phyloP scores from a whole-genome alignment of 768 basidiomycete genomes.

The Candolleomyces aberdarensis region DNA sequence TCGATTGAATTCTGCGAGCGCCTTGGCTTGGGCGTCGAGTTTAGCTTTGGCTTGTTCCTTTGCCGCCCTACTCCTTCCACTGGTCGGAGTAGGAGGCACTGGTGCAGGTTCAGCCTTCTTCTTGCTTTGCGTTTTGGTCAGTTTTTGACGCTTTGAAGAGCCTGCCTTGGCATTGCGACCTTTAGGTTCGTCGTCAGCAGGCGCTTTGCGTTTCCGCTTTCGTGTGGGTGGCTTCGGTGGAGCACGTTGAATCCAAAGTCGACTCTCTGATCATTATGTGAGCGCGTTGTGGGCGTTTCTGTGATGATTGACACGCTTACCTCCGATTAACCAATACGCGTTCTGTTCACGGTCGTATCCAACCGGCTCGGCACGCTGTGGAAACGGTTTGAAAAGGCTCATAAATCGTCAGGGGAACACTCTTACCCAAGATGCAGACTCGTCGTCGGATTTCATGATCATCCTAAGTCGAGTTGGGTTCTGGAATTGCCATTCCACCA shows the following conservation, averaged over 20 bases:
- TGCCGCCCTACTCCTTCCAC: slow-evolving; percentile 56
- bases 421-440: slow-evolving; percentile 69
- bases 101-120: slow-evolving; percentile 5
- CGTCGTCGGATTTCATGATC: slow-evolving; percentile 79
- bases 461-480: slow-evolving; percentile 66
- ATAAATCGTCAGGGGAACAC: slow-evolving; percentile 7
- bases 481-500: slow-evolving; percentile 87
- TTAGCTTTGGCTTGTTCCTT: slow-evolving; percentile 70
- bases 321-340: slow-evolving; percentile 84
- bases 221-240: slow-evolving; percentile 46
- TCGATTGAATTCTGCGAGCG: slow-evolving; percentile 59
- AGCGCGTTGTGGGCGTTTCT: slow-evolving; percentile 1
- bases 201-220: slow-evolving; percentile 35
- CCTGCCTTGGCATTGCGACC: slow-evolving; percentile 10
- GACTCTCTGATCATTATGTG: slow-evolving; percentile 49
- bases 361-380: slow-evolving; percentile 78
- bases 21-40: slow-evolving; percentile 65
- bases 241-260: slow-evolving; percentile 83
- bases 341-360: slow-evolving; percentile 79
- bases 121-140: slow-evolving; percentile 7
- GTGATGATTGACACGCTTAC: slow-evolving; percentile 33
- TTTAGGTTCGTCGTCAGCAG: neutral
- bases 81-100: slow-evolving; percentile 18
- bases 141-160: slow-evolving; percentile 22
- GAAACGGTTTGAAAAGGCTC: slow-evolving; percentile 1